Evolutionary conservation across 2,329 filamentous ascomycete species (phyloP).

Genomic region (Monilinia aucupariae): DNA sequence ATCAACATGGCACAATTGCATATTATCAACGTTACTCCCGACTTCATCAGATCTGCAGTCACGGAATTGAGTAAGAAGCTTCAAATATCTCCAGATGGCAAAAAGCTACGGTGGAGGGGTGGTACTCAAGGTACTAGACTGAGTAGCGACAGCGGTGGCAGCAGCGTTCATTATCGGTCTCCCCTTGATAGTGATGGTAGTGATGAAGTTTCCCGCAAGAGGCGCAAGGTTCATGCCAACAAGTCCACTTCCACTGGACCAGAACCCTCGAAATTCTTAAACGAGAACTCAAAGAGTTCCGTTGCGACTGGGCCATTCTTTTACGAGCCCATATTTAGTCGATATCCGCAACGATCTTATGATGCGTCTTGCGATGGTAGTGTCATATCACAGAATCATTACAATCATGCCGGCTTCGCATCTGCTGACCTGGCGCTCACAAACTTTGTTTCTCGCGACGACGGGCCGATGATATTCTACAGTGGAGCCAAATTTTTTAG

Average conservation of each 20-base stretch:
- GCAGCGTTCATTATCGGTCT: slow-evolving; percentile 43
- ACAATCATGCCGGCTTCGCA: neutral
- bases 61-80: slow-evolving; percentile 66
- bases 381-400: neutral
- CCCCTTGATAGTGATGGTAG: slow-evolving; percentile 26
- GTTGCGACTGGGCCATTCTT: slow-evolving; percentile 48
- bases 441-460: slow-evolving; percentile 45
- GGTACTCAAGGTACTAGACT: slow-evolving; percentile 59
- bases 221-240: slow-evolving; percentile 25
- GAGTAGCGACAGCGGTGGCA: slow-evolving; percentile 56
- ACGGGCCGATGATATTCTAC: slow-evolving; percentile 80
- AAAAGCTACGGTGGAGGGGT: slow-evolving; percentile 75
- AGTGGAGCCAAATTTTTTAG: slow-evolving; percentile 74
- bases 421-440: neutral
- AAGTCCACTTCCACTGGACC: slow-evolving; percentile 15
- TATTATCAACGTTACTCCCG: slow-evolving; percentile 74
- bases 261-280: neutral
- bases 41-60: slow-evolving; percentile 70
- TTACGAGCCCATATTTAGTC: slow-evolving; percentile 59
- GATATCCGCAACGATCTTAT: slow-evolving; percentile 43
- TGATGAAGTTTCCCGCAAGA: slow-evolving; percentile 25
- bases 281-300: slow-evolving; percentile 26
- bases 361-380: slow-evolving; percentile 29
- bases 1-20: slow-evolving; percentile 80
- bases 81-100: slow-evolving; percentile 70